Evolutionary conservation across 2,329 filamentous ascomycete species (phyloP), one percentile per base, ranked within the genome.

Genomic region (Colletotrichum somersetense): DNA sequence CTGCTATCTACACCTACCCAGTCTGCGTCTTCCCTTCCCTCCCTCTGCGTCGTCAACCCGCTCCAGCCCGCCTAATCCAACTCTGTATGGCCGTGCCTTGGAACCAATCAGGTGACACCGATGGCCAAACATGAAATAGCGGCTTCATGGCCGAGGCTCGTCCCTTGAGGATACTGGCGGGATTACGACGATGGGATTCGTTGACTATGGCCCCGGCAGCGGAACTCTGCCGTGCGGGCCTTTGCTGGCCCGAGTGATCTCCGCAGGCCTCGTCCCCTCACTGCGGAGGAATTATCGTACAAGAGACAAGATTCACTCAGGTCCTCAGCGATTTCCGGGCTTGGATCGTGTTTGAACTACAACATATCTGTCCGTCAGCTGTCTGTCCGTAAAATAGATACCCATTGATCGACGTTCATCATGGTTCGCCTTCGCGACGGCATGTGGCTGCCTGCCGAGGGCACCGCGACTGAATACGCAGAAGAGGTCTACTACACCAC

Each of bases 361-460:
- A 18, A 58, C 53, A 33, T 63, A 33, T 64, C 63, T 48, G 42
- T 42, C 40, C 44, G 33, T 26, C 40, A 1, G 6, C 4, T 14
- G 61, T 58, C 72, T 52, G 30, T 44, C 14, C 44, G 66, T 44
- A 42, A 26, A 35, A 14, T 55, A 61, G 59, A 70, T 65, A 70
- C 61, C 65, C 40, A 40, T 40, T 50, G 33, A 46, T 61, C 57
- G 16, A 58, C 46, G 10, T 35, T 30, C 61, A 55, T 53, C 62
- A 81, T 81, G 78, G 76, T 77, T 72, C 79, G 77, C 68, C 78
- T 82, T 57, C 79, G 80, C 14, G 79, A 82, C 79, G 80, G 80
- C 48, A 82, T 92, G 90, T 92, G 91, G 91, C 83, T 92, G 61
- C 85, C 87, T 53, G 89, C 87, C 68, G 87, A 90, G 79, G 88